Evolutionary conservation across 2,329 filamentous ascomycete species (phyloP).

Genomic region (Talaromyces sp.): DNA sequence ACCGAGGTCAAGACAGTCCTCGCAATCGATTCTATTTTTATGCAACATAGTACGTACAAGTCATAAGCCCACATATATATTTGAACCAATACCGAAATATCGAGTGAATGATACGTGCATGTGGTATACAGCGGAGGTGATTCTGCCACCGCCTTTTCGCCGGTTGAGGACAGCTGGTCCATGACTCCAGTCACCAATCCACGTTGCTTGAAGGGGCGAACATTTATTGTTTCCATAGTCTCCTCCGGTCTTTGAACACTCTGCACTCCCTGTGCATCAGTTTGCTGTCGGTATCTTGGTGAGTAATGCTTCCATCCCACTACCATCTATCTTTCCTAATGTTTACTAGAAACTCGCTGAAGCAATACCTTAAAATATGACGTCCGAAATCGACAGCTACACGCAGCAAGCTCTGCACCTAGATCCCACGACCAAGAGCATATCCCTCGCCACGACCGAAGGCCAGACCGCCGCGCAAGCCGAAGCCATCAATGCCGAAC

Average conservation of each 20-base stretch:
- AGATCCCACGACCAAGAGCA: conserved; percentile 73
- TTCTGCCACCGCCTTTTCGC: conserved; percentile 20
- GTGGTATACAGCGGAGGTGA: not conserved
- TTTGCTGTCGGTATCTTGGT: not conserved
- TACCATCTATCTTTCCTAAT: not conserved
- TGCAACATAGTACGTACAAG: not conserved
- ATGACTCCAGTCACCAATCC: not conserved
- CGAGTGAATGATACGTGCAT: not conserved
- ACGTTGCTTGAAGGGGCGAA: not conserved
- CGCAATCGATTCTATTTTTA: not conserved
- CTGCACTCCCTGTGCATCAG: not conserved
- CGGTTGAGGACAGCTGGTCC: conserved; percentile 21
- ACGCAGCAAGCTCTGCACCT: conserved; percentile 74
- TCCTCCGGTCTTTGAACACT: not conserved
- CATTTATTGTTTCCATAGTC: not conserved
- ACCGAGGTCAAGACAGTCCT: not conserved
- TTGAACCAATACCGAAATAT: not conserved
- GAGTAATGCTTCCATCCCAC: not conserved
- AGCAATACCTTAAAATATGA: not conserved
- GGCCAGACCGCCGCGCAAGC: conserved; percentile 38
- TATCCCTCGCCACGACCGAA: conserved; percentile 50
- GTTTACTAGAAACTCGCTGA: not conserved
- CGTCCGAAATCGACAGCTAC: conserved; percentile 47
- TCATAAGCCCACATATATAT: not conserved
- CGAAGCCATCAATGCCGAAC: conserved; percentile 55